phyloP scores from a whole-genome alignment of 1,139 yeast genomes.

The Protomyces inouyei region DNA sequence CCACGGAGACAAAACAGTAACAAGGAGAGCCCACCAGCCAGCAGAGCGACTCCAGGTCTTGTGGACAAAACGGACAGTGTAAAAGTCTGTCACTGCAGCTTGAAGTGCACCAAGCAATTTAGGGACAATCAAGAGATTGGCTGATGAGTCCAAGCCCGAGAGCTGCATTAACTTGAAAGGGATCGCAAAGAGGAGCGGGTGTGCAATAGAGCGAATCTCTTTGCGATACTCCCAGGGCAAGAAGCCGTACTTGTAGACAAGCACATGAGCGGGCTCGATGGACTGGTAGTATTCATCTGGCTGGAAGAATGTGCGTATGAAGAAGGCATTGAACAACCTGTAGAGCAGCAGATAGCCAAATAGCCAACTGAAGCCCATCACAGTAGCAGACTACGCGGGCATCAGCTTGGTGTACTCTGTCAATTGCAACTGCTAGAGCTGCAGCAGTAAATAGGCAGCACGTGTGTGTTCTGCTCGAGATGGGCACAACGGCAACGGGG shows the following conservation, averaged over 20 bases:
- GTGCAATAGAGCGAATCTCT: conserved; percentile 69
- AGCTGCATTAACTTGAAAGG: conserved; percentile 40
- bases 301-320: conserved; percentile 74
- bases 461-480: no score
- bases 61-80: conserved; percentile 28
- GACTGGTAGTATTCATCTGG: conserved; percentile 96
- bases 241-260: conserved; percentile 74
- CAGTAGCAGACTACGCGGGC: no score
- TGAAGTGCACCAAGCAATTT: conserved; percentile 63
- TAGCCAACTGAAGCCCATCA: background rate
- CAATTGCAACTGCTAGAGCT: no score
- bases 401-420: no score
- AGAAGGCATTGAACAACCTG: conserved; percentile 51
- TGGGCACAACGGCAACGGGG: no score
- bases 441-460: no score
- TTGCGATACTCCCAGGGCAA: conserved; percentile 92
- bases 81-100: conserved; percentile 67
- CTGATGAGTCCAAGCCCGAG: conserved; percentile 40
- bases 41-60: conserved; percentile 36
- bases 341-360: background rate
- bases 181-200: conserved; percentile 64
- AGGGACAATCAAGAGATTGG: conserved; percentile 47
- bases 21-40: conserved; percentile 28
- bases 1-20: conserved; percentile 14
- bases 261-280: conserved; percentile 80